Conservation (phyloP, 495 filamentous ascomycete species). For the Penicillium roqueforti region DNA sequence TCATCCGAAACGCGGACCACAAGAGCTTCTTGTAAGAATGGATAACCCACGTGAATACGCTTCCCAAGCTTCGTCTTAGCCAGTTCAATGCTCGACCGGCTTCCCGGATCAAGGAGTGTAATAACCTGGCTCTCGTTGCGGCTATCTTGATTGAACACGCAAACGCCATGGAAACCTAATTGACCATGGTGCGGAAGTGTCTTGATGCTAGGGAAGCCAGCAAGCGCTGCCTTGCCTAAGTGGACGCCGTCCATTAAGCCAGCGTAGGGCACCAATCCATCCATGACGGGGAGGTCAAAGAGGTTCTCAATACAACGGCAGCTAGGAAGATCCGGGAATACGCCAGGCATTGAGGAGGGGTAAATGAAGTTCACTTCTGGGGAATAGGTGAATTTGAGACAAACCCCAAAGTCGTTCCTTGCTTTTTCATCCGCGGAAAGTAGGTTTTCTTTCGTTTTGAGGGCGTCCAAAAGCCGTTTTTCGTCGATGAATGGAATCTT, state of each 20-base stretch:
- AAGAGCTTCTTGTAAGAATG: slow-evolving; percentile 91
- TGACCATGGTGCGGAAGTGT: slow-evolving; percentile 73
- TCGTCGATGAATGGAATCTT: slow-evolving; percentile 99
- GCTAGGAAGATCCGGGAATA: slow-evolving; percentile 84
- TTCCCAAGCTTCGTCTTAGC: slow-evolving; percentile 79
- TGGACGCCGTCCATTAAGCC: slow-evolving; percentile 86
- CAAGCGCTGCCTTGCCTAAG: slow-evolving; percentile 72
- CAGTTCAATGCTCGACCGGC: slow-evolving; percentile 60
- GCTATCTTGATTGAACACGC: slow-evolving; percentile 95
- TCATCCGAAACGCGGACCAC: slow-evolving; percentile 88
- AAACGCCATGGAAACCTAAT: slow-evolving; percentile 86
- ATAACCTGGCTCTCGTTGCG: slow-evolving; percentile 96
- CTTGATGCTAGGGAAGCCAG: slow-evolving; percentile 88
- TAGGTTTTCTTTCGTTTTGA: slow-evolving; percentile 74
- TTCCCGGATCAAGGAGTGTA: slow-evolving; percentile 70
- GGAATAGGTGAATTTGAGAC: slow-evolving; percentile 87
- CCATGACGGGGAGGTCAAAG: slow-evolving; percentile 88
- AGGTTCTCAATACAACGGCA: slow-evolving; percentile 93
- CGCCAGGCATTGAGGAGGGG: slow-evolving; percentile 77
- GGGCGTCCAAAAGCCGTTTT: slow-evolving; percentile 72
- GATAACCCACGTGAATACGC: slow-evolving; percentile 88
- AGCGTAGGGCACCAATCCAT: slow-evolving; percentile 80
- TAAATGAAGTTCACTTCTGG: slow-evolving; percentile 72
- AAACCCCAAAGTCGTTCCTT: slow-evolving; percentile 86
- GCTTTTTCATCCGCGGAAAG: slow-evolving; percentile 71